phyloP scores from a whole-genome alignment of 768 basidiomycete genomes.

The Daedaleopsis nitida region DNA sequence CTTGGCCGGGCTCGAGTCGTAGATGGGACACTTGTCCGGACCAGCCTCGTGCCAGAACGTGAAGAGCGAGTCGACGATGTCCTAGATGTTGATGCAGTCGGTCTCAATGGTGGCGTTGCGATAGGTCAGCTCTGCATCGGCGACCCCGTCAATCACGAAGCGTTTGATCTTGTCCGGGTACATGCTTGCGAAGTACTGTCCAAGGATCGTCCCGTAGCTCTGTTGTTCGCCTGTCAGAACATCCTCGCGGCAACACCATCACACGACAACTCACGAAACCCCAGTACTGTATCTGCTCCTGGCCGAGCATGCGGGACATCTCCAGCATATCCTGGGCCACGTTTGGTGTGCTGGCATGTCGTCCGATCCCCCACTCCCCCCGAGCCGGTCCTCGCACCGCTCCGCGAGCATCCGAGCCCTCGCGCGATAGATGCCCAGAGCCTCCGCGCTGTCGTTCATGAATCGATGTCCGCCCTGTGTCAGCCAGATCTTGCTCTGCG shows the following conservation, averaged over 20 bases:
- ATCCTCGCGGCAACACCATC: neutral
- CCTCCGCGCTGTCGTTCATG: conserved; percentile 4
- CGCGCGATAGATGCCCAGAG: conserved; percentile 5
- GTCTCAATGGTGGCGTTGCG: conserved; percentile 18
- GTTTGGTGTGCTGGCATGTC: conserved; percentile 28
- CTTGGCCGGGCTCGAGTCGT: conserved; percentile 20
- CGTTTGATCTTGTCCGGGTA: conserved; percentile 35
- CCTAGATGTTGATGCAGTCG: conserved; percentile 27
- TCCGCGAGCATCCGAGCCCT: conserved; percentile 9
- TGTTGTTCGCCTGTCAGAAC: neutral
- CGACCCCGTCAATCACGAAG: conserved; percentile 35
- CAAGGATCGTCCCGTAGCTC: conserved; percentile 23
- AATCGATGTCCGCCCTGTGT: conserved; percentile 11
- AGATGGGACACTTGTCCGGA: conserved; percentile 26
- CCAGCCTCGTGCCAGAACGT: conserved; percentile 28
- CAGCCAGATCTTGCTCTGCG: conserved; percentile 16
- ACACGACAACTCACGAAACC: conserved; percentile 24
- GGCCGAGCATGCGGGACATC: conserved; percentile 30
- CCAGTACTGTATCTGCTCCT: conserved; percentile 34
- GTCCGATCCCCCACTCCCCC: conserved; percentile 25
- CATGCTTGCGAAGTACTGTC: conserved; percentile 32
- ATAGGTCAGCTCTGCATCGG: conserved; percentile 27
- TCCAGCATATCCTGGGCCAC: conserved; percentile 36
- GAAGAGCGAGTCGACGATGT: conserved; percentile 17
- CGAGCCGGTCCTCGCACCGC: conserved; percentile 16